phyloP scores from a whole-genome alignment of 225 moss, liverwort and hornwort species.

The Marchantia paleacea region DNA sequence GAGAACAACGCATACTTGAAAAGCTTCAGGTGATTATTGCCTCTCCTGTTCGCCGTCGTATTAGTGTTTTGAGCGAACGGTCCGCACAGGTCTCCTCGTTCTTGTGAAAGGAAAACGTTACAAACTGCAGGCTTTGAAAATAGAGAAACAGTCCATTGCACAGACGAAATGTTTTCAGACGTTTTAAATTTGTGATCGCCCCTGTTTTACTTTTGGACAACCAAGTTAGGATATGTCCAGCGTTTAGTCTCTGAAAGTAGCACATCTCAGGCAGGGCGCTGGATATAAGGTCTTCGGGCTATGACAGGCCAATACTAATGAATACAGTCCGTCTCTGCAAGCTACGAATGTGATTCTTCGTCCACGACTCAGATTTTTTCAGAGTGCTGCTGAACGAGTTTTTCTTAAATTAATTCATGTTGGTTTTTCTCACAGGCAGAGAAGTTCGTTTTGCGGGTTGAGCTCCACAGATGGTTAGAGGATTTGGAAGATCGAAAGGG shows the following conservation, averaged over 20 bases:
- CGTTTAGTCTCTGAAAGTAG: too few relatives aligned
- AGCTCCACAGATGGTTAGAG: slow-evolving; percentile 97
- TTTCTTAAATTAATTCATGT: background rate
- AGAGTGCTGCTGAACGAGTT: background rate
- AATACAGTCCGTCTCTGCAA: too few relatives aligned
- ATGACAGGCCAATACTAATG: background rate
- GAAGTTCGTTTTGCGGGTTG: slow-evolving; percentile 83
- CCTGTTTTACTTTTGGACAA: background rate
- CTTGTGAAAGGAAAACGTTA: background rate
- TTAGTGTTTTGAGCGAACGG: background rate
- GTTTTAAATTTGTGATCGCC: background rate
- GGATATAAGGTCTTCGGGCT: background rate
- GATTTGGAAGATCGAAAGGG: slow-evolving; percentile 79
- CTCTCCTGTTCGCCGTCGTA: background rate
- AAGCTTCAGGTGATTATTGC: slow-evolving; percentile 63
- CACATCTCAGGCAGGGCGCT: too few relatives aligned
- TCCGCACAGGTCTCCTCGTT: background rate
- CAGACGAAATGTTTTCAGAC: background rate
- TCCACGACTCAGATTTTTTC: background rate
- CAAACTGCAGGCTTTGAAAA: background rate
- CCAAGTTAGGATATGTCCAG: background rate
- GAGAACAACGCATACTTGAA: slow-evolving; percentile 84
- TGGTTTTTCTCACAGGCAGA: slow-evolving; percentile 58
- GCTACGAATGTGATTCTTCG: background rate
- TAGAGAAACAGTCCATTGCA: background rate